Evolutionary conservation across 2,329 filamentous ascomycete species (phyloP), one percentile per base, ranked within the genome.

Genomic region (Fusarium odoratissimum): DNA sequence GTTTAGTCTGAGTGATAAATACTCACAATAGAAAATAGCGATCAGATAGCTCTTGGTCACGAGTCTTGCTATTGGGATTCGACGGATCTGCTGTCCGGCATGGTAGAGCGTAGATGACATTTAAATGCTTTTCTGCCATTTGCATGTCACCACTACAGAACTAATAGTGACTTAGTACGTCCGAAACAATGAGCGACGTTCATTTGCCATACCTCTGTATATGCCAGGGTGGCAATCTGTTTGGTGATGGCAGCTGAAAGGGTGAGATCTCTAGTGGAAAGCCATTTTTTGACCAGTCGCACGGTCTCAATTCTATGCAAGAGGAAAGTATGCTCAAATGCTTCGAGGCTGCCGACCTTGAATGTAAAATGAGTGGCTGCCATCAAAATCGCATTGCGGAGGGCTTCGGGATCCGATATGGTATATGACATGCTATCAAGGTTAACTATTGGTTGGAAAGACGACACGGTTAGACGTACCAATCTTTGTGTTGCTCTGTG

Each of bases 321-420:
- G 2, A 71, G 44, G 42, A 71, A 67, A 1, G 67, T 71, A 8
- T 40, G 41, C 14, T 71, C 67, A 25, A 67, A 71, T 8, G 25
- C 28, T 13, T 45, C 33, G 0, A 71, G 56, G 16, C 41, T 41
- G 4, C 62, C 67, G 1, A 51, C 38, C 2, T 71, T 71, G 31
- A 70, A 71, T 0, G 61, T 57, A 5, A 71, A 67, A 33, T 71
- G 56, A n/a, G 55, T 61, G 3, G 61, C 68, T 4, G 68, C 67
- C 17, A 71, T 49, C 1, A 71, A 25, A 3, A 71, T 45, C 12
- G 54, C 49, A 11, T 30, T 71, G 28, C 67, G 62, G 21, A 71
- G 67, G 6, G 61, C 51, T 17, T 58, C 49, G 0, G 68, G 68
- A 9, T 71, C 51, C 2, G 51, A 23, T 30, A 60, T 67, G 13